Percentiles rank a stretch among this genome's conserved stretches.
Evolutionary conservation across 331 rosid species (phyloP).

Genomic region (Phaseolus coccineus): DNA sequence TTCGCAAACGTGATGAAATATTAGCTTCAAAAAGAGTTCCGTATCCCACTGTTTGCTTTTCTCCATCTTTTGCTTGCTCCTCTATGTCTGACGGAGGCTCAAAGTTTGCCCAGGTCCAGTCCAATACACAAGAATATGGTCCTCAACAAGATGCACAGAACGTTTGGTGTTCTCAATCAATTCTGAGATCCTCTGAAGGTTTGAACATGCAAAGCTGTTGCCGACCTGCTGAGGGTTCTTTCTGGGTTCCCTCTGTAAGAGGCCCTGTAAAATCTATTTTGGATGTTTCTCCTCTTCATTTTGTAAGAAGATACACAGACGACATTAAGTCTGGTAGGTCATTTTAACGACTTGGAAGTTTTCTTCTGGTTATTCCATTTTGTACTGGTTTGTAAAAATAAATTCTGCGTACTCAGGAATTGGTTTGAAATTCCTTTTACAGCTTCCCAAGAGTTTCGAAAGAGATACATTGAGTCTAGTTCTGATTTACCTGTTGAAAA

Average conservation of each 20-base stretch:
- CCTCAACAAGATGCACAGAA: constrained; percentile 46
- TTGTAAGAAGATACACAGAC: constrained; percentile 67
- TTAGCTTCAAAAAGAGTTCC: constrained; percentile 64
- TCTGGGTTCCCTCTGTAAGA: constrained; percentile 68
- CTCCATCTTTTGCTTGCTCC: constrained; percentile 52
- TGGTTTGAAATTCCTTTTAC: constrained; percentile 54
- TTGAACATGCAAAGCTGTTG: constrained; percentile 52
- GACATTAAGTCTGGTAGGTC: constrained; percentile 71
- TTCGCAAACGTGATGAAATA: constrained; percentile 72
- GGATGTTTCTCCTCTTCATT: constrained; percentile 84
- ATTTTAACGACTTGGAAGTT: constrained; percentile 34
- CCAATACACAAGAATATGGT: constrained; percentile 52
- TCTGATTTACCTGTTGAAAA: constrained; percentile 61
- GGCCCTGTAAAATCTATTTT: constrained; percentile 68
- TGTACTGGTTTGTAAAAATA: constrained; percentile 42
- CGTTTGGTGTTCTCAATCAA: constrained; percentile 50
- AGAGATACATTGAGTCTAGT: constrained; percentile 63
- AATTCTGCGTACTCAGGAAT: constrained; percentile 45
- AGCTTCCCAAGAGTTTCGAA: constrained; percentile 74
- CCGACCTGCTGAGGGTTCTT: constrained; percentile 58
- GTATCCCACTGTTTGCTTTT: constrained; percentile 80
- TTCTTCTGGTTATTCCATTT: constrained; percentile 47
- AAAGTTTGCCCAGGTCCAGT: constrained; percentile 48
- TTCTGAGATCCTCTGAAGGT: constrained; percentile 56
- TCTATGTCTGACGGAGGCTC: constrained; percentile 59